Percentiles rank a stretch among this genome's conserved stretches.
phyloP scores from a whole-genome alignment of 1,284 basidiomycete genomes.

The Melampsora americana region DNA sequence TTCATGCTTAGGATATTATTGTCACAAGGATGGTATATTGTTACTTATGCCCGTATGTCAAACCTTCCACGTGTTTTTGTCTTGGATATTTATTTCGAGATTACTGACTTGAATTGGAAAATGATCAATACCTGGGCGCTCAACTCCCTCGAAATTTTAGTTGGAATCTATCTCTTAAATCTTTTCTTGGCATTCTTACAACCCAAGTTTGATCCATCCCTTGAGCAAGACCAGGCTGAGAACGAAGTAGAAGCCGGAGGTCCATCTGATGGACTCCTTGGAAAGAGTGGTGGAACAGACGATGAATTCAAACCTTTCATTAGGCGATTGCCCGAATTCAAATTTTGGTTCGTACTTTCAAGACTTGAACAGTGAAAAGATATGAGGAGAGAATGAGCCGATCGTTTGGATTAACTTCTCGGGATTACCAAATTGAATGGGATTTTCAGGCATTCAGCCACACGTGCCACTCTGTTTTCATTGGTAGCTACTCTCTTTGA shows the following conservation, averaged over 20 bases:
- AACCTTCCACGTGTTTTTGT: not conserved
- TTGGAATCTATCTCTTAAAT: constrained; percentile 55
- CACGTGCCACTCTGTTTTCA: constrained; percentile 78
- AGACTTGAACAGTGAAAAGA: not conserved
- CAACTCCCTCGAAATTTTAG: constrained; percentile 58
- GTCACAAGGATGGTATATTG: constrained; percentile 64
- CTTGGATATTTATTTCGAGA: not conserved
- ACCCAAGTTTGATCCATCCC: constrained; percentile 91
- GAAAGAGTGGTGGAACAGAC: constrained; percentile 59
- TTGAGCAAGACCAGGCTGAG: constrained; percentile 85
- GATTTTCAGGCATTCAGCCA: constrained; percentile 76
- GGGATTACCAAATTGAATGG: too few relatives aligned
- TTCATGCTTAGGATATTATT: constrained; percentile 85
- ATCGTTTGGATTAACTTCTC: too few relatives aligned
- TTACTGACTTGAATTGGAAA: constrained; percentile 24
- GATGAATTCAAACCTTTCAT: constrained; percentile 98
- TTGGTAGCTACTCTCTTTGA: constrained; percentile 69
- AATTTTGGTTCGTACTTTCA: constrained; percentile 70
- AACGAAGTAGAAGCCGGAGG: constrained; percentile 94
- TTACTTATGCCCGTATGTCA: constrained; percentile 51
- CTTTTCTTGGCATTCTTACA: constrained; percentile 81
- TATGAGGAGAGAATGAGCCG: too few relatives aligned
- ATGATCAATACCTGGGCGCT: constrained; percentile 68
- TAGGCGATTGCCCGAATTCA: constrained; percentile 89
- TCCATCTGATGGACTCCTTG: constrained; percentile 52